phyloP scores from a whole-genome alignment of 176 grass and related monocot species.

The Phragmites australis region DNA sequence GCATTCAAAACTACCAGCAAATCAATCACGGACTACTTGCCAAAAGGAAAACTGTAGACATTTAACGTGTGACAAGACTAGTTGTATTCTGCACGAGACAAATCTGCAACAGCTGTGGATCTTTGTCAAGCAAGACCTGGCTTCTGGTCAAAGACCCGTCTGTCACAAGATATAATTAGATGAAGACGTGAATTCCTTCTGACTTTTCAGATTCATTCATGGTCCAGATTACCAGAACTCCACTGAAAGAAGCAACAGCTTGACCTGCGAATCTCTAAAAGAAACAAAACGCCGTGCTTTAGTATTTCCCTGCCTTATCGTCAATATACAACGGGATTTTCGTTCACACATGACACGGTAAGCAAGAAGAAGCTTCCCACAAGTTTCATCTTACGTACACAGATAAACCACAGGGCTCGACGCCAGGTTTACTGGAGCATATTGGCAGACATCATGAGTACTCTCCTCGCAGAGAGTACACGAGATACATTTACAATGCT shows the following conservation, averaged over 20 bases:
- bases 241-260: background rate
- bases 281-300: background rate
- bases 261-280: background rate
- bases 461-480: background rate
- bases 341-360: slow-evolving; percentile 25
- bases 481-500: slow-evolving; percentile 16
- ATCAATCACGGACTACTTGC: background rate
- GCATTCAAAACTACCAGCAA: background rate
- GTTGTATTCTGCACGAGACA: background rate
- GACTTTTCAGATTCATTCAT: slow-evolving; percentile 7
- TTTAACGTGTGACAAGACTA: background rate
- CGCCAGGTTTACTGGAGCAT: background rate
- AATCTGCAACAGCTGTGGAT: background rate
- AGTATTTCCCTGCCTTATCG: background rate
- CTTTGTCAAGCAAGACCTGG: background rate
- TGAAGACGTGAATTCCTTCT: slow-evolving; percentile 11
- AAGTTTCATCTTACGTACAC: slow-evolving; percentile 26
- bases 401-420: background rate
- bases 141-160: slow-evolving; percentile 12
- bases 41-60: background rate
- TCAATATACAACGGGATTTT: slow-evolving; percentile 41
- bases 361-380: slow-evolving; percentile 21
- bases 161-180: slow-evolving; percentile 18
- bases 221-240: background rate
- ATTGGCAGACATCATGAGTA: slow-evolving; percentile 12